Conservation (phyloP, 2,329 filamentous ascomycete genomes). For the Ophiocordyceps camponoti-rufipedis region DNA sequence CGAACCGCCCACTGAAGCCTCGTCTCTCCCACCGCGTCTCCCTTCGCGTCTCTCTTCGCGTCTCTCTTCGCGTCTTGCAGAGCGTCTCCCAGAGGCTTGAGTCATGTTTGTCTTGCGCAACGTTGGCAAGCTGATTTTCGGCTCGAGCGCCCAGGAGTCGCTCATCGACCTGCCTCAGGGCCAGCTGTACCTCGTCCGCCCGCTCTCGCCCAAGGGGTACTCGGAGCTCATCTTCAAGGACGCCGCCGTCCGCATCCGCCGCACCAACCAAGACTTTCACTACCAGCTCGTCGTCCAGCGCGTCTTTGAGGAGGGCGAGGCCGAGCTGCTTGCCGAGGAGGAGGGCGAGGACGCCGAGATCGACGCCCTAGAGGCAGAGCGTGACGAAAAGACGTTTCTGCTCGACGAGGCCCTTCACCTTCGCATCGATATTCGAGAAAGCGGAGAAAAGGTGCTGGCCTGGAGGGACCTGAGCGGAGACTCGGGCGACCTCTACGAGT, state of each 20-base stretch:
- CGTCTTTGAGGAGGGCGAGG: constrained; percentile 94
- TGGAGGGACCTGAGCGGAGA: constrained; percentile 94
- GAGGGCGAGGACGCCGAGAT: constrained; percentile 65
- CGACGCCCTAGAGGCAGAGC: constrained; percentile 58
- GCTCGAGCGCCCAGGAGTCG: constrained; percentile 70
- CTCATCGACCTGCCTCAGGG: constrained; percentile 90
- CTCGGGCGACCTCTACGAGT: constrained; percentile 89
- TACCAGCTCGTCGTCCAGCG: constrained; percentile 95
- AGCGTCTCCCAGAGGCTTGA: not conserved
- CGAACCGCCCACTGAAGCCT: not conserved
- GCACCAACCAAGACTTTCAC: constrained; percentile 87
- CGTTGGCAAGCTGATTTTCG: constrained; percentile 86
- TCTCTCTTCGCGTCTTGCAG: not conserved
- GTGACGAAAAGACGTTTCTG: constrained; percentile 93
- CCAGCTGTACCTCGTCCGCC: constrained; percentile 92
- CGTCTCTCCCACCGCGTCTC: not conserved
- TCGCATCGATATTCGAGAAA: constrained; percentile 62
- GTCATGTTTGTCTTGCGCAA: constrained; percentile 25
- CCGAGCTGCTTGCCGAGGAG: constrained; percentile 77
- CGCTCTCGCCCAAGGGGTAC: constrained; percentile 88
- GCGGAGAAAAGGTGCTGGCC: constrained; percentile 70
- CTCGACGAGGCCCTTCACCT: constrained; percentile 87
- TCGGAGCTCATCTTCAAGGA: constrained; percentile 99
- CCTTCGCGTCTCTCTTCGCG: not conserved
- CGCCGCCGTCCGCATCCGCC: constrained; percentile 76